phyloP scores from a whole-genome alignment of 129 eudicot genomes.

The Dittrichia graveolens region DNA sequence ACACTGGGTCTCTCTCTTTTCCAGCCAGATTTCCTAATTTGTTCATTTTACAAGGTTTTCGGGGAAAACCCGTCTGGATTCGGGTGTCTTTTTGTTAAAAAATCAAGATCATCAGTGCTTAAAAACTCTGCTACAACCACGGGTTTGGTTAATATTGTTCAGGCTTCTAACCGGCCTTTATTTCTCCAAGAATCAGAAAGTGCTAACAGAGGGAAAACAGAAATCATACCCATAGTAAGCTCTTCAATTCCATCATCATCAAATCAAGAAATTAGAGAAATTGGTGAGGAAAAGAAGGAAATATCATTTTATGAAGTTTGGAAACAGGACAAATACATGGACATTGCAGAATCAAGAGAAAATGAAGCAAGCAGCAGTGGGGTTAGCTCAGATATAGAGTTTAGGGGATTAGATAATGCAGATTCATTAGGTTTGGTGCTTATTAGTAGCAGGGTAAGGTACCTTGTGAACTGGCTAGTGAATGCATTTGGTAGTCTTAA shows the following conservation, averaged over 20 bases:
- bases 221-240: slow-evolving; percentile 18
- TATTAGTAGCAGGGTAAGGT: slow-evolving; percentile 64
- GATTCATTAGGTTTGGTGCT: slow-evolving; percentile 68
- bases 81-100: slow-evolving; percentile 76
- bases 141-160: slow-evolving; percentile 59
- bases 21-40: slow-evolving; percentile 73
- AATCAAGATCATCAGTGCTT: slow-evolving; percentile 51
- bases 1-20: slow-evolving; percentile 82
- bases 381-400: slow-evolving; percentile 40
- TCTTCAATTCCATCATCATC: slow-evolving; percentile 24
- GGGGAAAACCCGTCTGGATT: slow-evolving; percentile 92
- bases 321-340: slow-evolving; percentile 34
- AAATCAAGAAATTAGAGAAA: slow-evolving; percentile 38
- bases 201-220: slow-evolving; percentile 11
- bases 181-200: slow-evolving; percentile 30
- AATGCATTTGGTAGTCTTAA: slow-evolving; percentile 57
- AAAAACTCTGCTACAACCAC: slow-evolving; percentile 44
- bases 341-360: slow-evolving; percentile 23
- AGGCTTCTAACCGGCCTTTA: slow-evolving; percentile 33
- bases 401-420: slow-evolving; percentile 68
- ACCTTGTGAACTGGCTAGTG: slow-evolving; percentile 75
- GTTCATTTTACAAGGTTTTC: slow-evolving; percentile 81
- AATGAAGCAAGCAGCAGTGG: slow-evolving; percentile 39
- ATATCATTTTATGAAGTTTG: slow-evolving; percentile 28
- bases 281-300: slow-evolving; percentile 23